These are phyloP conservation scores for Tirmania nivea DNA, from an alignment of 495 filamentous ascomycete genomes.

Conservation along the genomic window DNA sequence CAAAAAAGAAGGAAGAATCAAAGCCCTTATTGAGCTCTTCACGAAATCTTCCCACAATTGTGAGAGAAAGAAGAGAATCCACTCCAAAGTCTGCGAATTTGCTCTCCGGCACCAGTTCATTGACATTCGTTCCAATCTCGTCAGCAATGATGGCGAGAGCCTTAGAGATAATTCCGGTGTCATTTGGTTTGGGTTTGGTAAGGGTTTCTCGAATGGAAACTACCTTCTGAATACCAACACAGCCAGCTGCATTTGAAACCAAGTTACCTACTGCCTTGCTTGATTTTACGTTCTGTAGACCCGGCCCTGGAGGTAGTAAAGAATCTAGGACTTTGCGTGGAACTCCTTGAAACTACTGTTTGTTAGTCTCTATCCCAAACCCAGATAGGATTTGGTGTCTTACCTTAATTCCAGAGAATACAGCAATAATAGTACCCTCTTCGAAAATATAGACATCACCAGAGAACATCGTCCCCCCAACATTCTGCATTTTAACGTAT, in stretches of 20 bases:
- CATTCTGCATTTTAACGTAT: slow-evolving; percentile 41
- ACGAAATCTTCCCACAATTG: slow-evolving; percentile 30
- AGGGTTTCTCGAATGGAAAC: no score
- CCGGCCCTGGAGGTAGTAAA: no score
- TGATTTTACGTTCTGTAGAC: no score
- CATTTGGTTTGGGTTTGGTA: not conserved
- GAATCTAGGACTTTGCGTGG: no score
- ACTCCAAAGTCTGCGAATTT: slow-evolving; percentile 35
- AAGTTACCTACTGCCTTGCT: no score
- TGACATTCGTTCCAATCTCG: slow-evolving; percentile 44
- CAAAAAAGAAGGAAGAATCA: slow-evolving; percentile 34
- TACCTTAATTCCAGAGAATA: not conserved
- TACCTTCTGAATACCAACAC: no score
- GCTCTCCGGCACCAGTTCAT: slow-evolving; percentile 37
- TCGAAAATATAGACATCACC: slow-evolving; percentile 25
- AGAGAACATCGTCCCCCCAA: slow-evolving; percentile 19
- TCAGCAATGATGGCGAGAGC: slow-evolving; percentile 33
- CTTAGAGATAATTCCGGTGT: not conserved
- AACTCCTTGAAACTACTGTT: no score
- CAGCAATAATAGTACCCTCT: slow-evolving; percentile 21
- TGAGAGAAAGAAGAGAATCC: slow-evolving; percentile 38
- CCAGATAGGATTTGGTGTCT: no score
- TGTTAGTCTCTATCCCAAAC: no score
- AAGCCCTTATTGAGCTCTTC: slow-evolving; percentile 37
- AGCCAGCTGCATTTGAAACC: no score